Percentiles rank a stretch among this genome's conserved stretches.
phyloP scores from a whole-genome alignment of 805 yeast genomes.

The Yarrowia sp. region DNA sequence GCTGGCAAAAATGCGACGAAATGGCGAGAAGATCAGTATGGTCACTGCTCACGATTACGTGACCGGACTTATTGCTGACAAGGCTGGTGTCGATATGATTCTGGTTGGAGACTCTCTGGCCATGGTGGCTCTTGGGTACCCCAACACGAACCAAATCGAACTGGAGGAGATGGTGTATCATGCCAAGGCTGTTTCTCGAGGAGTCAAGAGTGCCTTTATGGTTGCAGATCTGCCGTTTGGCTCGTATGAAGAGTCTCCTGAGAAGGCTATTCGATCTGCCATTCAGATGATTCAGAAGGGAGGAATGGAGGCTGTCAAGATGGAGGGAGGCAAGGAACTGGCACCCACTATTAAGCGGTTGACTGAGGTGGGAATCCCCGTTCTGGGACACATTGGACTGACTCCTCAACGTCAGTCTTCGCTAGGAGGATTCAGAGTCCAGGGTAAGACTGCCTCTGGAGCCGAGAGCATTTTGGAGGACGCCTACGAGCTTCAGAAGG shows the following conservation, averaged over 20 bases:
- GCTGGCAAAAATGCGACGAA: constrained; percentile 39
- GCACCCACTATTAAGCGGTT: constrained; percentile 53
- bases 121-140: constrained; percentile 84
- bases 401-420: constrained; percentile 84
- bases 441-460: constrained; percentile 55
- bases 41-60: constrained; percentile 89
- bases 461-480: constrained; percentile 61
- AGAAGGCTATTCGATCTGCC: constrained; percentile 61
- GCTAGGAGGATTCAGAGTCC: constrained; percentile 84
- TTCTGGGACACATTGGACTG: constrained; percentile 86
- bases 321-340: constrained; percentile 75
- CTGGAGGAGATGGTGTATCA: constrained; percentile 76
- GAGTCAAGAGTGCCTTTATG: constrained; percentile 59
- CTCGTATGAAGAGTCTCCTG: constrained; percentile 61
- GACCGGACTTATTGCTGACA: constrained; percentile 66
- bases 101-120: constrained; percentile 91
- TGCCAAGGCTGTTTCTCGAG: constrained; percentile 71
- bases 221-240: constrained; percentile 92
- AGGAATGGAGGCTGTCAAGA: constrained; percentile 66
- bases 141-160: constrained; percentile 60
- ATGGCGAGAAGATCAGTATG: constrained; percentile 46
- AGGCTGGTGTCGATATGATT: constrained; percentile 62
- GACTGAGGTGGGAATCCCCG: constrained; percentile 73
- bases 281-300: constrained; percentile 52
- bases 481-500: constrained; percentile 63